Evolutionary conservation across 2,329 filamentous ascomycete species (phyloP), one percentile per base, ranked within the genome.

Genomic region (Xylariaceae sp.): DNA sequence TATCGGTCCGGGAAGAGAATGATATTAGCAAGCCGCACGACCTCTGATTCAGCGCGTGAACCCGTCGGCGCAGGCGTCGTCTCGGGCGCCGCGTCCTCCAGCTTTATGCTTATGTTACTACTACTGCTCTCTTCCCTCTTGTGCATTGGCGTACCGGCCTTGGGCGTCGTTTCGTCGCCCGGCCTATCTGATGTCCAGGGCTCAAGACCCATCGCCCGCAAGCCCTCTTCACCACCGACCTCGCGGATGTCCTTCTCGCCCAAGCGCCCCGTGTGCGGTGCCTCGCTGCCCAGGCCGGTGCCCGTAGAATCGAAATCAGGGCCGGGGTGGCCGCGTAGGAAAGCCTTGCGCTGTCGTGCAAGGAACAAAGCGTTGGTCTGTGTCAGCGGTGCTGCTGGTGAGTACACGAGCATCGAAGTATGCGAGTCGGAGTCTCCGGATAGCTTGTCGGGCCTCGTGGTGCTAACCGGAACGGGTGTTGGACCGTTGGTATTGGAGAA

Each of bases 361-460:
- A 82, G 74, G 63, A 81, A 82, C 5, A 82, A 71, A 2, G 79
- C 79, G 64, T 80, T 81, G 27, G 77, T 81, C 67, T 81, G 79
- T 3, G 79, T 82, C 35, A 82, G 71, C 0, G 79, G 79, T 12
- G 77, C 79, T 3, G 79, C 78, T 2, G 79, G 78, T 6, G 78
- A 73, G 67, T 82, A 82, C 9, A 80, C 74, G 1, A 82, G 71
- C 69, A 81, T 79, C 43, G 74, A 77, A 55, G 65, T 70, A 61
- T 64, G 51, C 3, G 62, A 35, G 39, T 8, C 47, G 4, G 19
- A 11, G 29, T 49, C 35, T 6, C 5, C 8, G 29, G 43, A 29
- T 35, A n/a, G 12, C 12, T 40, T 35, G 9, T 50, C 45, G 2
- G 47, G 45, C 9, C 50, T 47, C 2, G 27, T 2, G 45, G 55